Conservation (phyloP, 371 early-diverging fungal genomes). For the Rozella allomycis region DNA sequence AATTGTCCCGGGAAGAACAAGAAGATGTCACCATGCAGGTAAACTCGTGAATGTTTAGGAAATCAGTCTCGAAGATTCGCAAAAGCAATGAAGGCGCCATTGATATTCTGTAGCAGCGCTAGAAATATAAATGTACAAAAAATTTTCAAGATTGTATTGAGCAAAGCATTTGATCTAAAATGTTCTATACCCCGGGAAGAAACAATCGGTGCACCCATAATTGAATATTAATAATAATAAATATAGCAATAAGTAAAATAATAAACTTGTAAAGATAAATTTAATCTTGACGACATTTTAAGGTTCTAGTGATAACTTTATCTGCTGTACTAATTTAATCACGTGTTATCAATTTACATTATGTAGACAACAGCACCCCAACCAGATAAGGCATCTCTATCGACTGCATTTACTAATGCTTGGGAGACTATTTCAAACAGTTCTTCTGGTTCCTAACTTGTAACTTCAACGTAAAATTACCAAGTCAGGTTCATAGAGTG, state of each 20-base stretch:
- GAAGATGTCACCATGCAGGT: conserved; percentile 78
- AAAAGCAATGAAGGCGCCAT: conserved; percentile 76
- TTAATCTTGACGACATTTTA: too few species aligned
- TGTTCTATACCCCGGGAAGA: conserved; percentile 76
- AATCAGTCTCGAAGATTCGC: conserved; percentile 62
- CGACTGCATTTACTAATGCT: conserved; percentile 86
- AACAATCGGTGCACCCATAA: conserved; percentile 72
- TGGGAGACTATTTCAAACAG: conserved; percentile 94
- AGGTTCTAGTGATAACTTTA: too few species aligned
- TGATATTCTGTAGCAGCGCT: conserved; percentile 80
- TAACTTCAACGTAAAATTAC: conserved; percentile 12
- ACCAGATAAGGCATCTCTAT: conserved; percentile 92
- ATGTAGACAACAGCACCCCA: conserved; percentile 96
- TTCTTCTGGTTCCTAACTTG: conserved; percentile 68
- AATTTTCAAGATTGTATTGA: conserved; percentile 83
- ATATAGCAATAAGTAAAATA: too few species aligned
- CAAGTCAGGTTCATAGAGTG: conserved; percentile 89
- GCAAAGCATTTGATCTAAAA: conserved; percentile 76
- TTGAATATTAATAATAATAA: conserved; percentile 52
- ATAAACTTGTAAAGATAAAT: too few species aligned
- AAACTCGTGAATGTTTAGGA: conserved; percentile 2
- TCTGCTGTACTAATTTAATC: too few species aligned
- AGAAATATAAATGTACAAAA: conserved; percentile 86
- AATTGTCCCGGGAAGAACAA: conserved; percentile 56
- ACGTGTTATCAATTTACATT: too few species aligned